Percentiles rank a stretch among this genome's conserved stretches.
phyloP scores from a whole-genome alignment of 495 filamentous ascomycete species.

The Aspergillus diversus region DNA sequence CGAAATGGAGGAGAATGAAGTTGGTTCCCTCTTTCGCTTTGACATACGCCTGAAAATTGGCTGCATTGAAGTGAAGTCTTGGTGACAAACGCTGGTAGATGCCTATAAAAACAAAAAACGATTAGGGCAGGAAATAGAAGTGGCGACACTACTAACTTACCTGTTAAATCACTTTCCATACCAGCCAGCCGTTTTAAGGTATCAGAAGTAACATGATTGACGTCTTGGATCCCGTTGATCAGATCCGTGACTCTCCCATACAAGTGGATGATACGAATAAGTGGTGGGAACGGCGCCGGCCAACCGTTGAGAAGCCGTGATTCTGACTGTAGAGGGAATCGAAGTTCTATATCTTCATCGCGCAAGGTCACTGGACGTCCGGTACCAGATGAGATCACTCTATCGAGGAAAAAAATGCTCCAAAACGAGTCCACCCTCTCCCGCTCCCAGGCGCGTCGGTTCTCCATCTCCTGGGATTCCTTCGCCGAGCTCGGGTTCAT shows the following conservation, averaged over 20 bases:
- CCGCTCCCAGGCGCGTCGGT: conserved; percentile 61
- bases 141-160: conserved; percentile 16
- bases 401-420: conserved; percentile 83
- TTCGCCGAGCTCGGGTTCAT: conserved; percentile 28
- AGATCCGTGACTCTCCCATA: conserved; percentile 82
- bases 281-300: conserved; percentile 75
- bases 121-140: not conserved
- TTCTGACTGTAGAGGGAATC: conserved; percentile 68
- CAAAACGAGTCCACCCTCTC: conserved; percentile 84
- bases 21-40: conserved; percentile 77
- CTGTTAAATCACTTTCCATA: conserved; percentile 77
- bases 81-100: conserved; percentile 76
- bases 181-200: conserved; percentile 67
- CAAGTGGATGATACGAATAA: conserved; percentile 80
- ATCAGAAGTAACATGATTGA: conserved; percentile 72
- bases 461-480: conserved; percentile 29
- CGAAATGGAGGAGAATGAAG: conserved; percentile 83
- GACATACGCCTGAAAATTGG: conserved; percentile 77
- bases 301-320: conserved; percentile 60
- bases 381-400: conserved; percentile 83
- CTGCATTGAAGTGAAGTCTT: conserved; percentile 75
- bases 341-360: conserved; percentile 79
- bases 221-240: conserved; percentile 78
- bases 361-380: conserved; percentile 78
- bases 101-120: conserved; percentile 33